phyloP scores from a whole-genome alignment of 2,329 filamentous ascomycete species.

The Cladorrhinum sp. region DNA sequence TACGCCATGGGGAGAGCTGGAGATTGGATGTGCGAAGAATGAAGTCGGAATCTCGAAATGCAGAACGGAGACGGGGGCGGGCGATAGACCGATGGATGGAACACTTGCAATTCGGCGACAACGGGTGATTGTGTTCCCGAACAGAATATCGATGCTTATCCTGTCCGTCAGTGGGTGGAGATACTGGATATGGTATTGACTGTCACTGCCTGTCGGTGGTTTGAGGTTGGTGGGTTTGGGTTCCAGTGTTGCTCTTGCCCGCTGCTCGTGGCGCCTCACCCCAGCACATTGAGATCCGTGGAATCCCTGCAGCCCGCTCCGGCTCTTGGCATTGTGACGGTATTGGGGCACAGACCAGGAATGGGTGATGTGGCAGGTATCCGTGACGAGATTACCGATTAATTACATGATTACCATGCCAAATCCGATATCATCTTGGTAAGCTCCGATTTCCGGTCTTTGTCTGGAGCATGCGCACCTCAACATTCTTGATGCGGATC shows the following conservation, averaged over 20 bases:
- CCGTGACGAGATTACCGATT: not conserved
- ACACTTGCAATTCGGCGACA: not conserved
- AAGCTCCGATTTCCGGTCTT: not conserved
- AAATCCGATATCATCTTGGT: not conserved
- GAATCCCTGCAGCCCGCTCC: not conserved
- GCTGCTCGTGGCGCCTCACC: not conserved
- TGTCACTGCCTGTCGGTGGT: constrained; percentile 9
- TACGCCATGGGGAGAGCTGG: constrained; percentile 58
- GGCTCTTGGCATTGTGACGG: not conserved
- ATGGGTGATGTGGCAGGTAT: not conserved
- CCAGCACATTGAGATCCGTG: not conserved
- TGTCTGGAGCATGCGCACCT: not conserved
- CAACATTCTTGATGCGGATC: not conserved
- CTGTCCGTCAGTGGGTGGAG: constrained; percentile 18
- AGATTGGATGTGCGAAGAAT: constrained; percentile 23
- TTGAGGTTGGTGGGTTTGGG: constrained; percentile 16
- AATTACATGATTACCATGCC: not conserved
- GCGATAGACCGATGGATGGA: constrained; percentile 3
- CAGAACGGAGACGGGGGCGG: not conserved
- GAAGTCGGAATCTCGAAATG: not conserved
- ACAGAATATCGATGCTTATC: not conserved
- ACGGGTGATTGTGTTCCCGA: not conserved
- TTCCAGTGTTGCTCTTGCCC: constrained; percentile 17
- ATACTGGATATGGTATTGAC: constrained; percentile 13
- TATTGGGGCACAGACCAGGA: not conserved